Evolutionary conservation across 257 asterid species (phyloP), one percentile per base, ranked within the genome.

Genomic region (Parsonsia alboflavescens): DNA sequence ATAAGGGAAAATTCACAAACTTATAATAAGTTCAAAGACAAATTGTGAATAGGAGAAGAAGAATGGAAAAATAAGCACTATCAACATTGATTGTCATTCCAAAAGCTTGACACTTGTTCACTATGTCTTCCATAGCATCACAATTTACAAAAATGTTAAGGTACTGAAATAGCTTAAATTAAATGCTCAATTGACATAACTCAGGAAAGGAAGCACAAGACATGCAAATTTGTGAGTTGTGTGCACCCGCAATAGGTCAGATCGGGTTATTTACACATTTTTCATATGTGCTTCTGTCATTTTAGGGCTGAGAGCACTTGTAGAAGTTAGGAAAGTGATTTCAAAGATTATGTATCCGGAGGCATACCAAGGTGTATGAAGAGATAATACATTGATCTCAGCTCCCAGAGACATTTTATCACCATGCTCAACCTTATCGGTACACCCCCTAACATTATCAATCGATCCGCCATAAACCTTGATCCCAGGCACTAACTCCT

Each of bases 391-490:
- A 78, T 73, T 78, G 84, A 82, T 84, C 78, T 90, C 86, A 84
- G 77, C 78, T 68, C 98, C 97, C 33, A 93, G 89, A 21, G 89
- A 84, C 5, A 93, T 70, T 65, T 80, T 88, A 82, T 90, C 97
- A n/a, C 98, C 98, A 71, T 89, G 89, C 78, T 91, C 89, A 36
- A 91, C 90, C 80, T 85, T 82, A 82, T 93, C 68, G 36, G 98
- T 93, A 75, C 97, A 93, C 17, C 93, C 98, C 80, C 85, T 81
- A 50, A 90, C 98, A 61, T 89, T 86, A 82, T 91, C 98, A 76
- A 83, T 44, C 9, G 97, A 92, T 78, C 98, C 96, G 68, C 98
- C 99, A 73, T 73, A 88, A 54, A 94, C 78, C 86, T 90, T 89
- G 67, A 94, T 87, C 49, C 82, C 93, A 15, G 97, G 99, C 70